A percentile compares a stretch with the other conserved stretches of the same genome.
These are phyloP conservation scores for Micromonas pusilla DNA, from an alignment of 139 green algal genomes.

Conservation along the genomic window DNA sequence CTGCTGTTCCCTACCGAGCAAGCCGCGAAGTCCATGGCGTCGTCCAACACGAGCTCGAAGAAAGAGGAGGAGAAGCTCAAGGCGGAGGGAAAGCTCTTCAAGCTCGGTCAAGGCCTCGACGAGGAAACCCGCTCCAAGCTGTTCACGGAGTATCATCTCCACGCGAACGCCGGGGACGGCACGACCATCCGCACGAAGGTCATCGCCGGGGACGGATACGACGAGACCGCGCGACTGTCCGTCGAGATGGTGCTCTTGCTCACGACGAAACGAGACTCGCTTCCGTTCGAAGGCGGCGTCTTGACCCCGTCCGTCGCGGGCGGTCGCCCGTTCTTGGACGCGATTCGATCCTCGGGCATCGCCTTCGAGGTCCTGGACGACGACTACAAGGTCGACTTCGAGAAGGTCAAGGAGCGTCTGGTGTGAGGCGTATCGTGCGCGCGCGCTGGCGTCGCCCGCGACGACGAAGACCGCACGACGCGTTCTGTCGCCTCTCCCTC, in stretches of 20 bases:
- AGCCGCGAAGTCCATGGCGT: neutral
- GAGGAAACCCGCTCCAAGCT: neutral
- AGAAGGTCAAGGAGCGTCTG: neutral
- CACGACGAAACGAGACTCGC: neutral
- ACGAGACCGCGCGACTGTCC: conserved; percentile 27
- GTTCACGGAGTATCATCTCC: conserved; percentile 17
- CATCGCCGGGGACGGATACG: conserved; percentile 24
- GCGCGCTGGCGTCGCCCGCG: no score
- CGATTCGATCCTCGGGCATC: conserved; percentile 12
- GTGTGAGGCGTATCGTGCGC: neutral
- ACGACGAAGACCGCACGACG: no score
- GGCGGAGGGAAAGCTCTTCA: conserved; percentile 22
- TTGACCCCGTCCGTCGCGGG: conserved; percentile 23
- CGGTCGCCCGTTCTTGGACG: conserved; percentile 7
- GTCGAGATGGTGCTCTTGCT: conserved; percentile 20
- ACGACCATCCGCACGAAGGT: conserved; percentile 13
- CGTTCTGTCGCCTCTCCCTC: no score
- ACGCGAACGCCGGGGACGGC: neutral
- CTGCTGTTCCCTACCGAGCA: conserved; percentile 18
- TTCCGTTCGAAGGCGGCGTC: conserved; percentile 23
- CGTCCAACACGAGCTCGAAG: conserved; percentile 23
- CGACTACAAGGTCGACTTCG: conserved; percentile 8
- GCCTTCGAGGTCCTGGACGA: conserved; percentile 26
- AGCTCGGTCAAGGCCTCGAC: conserved; percentile 14
- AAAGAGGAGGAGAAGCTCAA: conserved; percentile 27